Evolutionary conservation across 805 yeast genomes (phyloP).

Genomic region (Yamadazyma akitaensis): DNA sequence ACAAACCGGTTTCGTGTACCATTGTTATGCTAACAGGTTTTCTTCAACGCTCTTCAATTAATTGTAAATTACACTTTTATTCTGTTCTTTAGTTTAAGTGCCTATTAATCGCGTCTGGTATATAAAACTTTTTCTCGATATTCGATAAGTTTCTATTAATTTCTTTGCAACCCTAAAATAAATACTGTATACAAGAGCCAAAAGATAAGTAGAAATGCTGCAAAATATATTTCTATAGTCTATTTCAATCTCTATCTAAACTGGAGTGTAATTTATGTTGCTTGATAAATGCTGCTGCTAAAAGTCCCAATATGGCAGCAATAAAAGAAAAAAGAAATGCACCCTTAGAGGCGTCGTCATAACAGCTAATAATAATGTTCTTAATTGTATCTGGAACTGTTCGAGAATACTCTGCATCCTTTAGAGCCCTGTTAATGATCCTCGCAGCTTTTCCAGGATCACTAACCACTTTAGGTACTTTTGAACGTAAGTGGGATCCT

Average conservation of each 20-base stretch:
- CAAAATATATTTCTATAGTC: neutral
- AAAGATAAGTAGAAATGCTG: no score
- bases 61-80: neutral
- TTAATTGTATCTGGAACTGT: conserved; percentile 53
- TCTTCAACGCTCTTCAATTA: neutral
- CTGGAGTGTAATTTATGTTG: conserved; percentile 58
- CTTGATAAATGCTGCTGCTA: conserved; percentile 45
- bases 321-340: conserved; percentile 50
- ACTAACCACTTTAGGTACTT: conserved; percentile 17
- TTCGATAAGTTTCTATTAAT: conserved; percentile 6
- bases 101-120: conserved; percentile 4
- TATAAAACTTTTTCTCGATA: neutral
- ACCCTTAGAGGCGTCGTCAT: conserved; percentile 49
- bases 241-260: conserved; percentile 37
- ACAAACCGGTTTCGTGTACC: conserved; percentile 20
- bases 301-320: conserved; percentile 37
- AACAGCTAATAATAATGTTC: conserved; percentile 44
- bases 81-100: neutral
- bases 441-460: conserved; percentile 36
- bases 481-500: conserved; percentile 17
- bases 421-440: conserved; percentile 52
- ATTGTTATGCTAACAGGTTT: neutral
- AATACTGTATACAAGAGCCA: no score
- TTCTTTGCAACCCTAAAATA: conserved; percentile 1
- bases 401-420: conserved; percentile 51